Evolutionary conservation across 73 alveolate species (phyloP).

Genomic region (Diophrys sp.): DNA sequence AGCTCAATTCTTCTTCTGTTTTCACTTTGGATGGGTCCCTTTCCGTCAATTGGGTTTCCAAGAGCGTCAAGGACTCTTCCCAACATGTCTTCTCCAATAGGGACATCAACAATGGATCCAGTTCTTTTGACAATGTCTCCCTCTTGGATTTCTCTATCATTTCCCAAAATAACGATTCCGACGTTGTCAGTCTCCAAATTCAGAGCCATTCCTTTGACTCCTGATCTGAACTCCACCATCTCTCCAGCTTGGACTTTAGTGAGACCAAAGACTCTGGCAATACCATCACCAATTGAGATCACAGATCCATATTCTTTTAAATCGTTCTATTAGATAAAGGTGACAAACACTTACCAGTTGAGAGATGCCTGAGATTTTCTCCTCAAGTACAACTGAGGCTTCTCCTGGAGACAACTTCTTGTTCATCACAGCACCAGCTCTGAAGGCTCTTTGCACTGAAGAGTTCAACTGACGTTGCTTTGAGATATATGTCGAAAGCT

Average conservation of each 20-base stretch:
- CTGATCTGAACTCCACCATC: constrained; percentile 95
- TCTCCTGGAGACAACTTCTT: constrained; percentile 60
- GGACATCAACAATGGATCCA: constrained; percentile 91
- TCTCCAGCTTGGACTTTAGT: constrained; percentile 96
- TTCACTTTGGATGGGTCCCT: constrained; percentile 81
- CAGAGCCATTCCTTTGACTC: constrained; percentile 97
- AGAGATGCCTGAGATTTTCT: constrained; percentile 52
- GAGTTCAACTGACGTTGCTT: background rate
- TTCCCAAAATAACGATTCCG: constrained; percentile 97
- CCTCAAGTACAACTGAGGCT: constrained; percentile 62
- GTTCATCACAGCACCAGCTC: constrained; percentile 40
- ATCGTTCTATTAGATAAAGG: constrained; percentile 18
- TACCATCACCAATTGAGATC: constrained; percentile 95
- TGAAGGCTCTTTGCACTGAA: constrained; percentile 21
- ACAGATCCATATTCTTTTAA: constrained; percentile 92
- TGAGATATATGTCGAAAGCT: constrained; percentile 1
- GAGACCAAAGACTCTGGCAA: constrained; percentile 96
- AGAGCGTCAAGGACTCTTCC: constrained; percentile 91
- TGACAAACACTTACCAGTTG: constrained; percentile 39
- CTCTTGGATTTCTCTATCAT: constrained; percentile 80
- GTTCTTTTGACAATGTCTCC: constrained; percentile 95
- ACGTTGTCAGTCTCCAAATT: constrained; percentile 95
- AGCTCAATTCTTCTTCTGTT: constrained; percentile 83
- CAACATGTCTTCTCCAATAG: constrained; percentile 90
- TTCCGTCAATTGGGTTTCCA: constrained; percentile 93